These are phyloP conservation scores for Fusarium sp. DNA, from an alignment of 2,329 filamentous ascomycete species.

Conservation along the genomic window DNA sequence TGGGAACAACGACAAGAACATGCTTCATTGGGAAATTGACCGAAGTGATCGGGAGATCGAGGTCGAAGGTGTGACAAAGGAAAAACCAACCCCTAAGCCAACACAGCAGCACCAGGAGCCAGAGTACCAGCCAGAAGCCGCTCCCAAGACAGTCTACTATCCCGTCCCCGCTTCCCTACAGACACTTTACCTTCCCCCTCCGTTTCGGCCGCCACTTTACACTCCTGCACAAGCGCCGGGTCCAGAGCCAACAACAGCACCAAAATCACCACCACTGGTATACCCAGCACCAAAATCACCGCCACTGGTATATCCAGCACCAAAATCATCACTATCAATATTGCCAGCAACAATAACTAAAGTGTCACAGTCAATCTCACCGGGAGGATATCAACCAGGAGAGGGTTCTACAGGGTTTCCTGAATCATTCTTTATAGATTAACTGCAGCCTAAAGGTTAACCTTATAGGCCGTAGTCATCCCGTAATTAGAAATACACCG, in stretches of 20 bases:
- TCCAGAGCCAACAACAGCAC: background rate
- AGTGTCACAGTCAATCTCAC: background rate
- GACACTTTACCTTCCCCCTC: too few species aligned
- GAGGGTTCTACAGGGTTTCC: background rate
- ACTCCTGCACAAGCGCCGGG: too few species aligned
- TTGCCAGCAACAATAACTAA: too few species aligned
- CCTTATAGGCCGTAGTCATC: too few species aligned
- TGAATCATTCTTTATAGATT: background rate
- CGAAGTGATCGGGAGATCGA: background rate
- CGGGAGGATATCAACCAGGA: background rate
- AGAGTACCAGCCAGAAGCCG: too few species aligned
- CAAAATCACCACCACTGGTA: too few species aligned
- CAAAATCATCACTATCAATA: too few species aligned
- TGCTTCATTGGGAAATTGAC: background rate
- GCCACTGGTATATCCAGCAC: too few species aligned
- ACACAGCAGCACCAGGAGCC: background rate
- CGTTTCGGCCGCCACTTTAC: too few species aligned
- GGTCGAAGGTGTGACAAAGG: background rate
- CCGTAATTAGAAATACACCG: background rate
- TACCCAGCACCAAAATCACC: too few species aligned
- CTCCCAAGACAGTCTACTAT: background rate
- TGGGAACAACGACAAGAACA: fast-evolving
- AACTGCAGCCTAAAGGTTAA: too few species aligned
- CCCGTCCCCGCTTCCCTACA: too few species aligned
- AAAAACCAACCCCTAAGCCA: background rate